Conservation (phyloP, 2,329 filamentous ascomycete species). For the Cordyceps pruinosa region DNA sequence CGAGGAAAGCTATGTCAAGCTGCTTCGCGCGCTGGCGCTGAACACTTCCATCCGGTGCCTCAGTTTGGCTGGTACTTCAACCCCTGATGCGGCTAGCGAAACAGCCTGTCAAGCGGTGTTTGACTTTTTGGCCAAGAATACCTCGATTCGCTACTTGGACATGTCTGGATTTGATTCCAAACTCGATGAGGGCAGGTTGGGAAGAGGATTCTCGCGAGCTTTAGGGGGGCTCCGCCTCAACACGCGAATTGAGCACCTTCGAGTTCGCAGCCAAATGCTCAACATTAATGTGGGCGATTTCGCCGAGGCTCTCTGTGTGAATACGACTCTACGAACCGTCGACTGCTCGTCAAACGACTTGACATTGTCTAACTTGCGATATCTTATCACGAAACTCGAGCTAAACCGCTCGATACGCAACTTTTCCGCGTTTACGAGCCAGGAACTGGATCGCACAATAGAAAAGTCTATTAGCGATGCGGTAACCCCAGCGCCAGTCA, state of each 20-base stretch:
- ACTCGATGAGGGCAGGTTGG: conserved; percentile 50
- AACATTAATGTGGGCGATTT: conserved; percentile 47
- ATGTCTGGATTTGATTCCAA: conserved; percentile 51
- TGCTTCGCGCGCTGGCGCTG: conserved; percentile 43
- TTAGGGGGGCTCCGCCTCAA: conserved; percentile 42
- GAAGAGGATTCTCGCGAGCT: conserved; percentile 44
- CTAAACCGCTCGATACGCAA: conserved; percentile 37
- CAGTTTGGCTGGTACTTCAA: conserved; percentile 48
- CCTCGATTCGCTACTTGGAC: conserved; percentile 45
- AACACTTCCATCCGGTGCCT: conserved; percentile 45
- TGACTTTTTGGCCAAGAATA: conserved; percentile 45
- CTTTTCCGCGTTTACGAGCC: conserved; percentile 35
- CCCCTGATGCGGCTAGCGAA: conserved; percentile 37
- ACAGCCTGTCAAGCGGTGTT: conserved; percentile 43
- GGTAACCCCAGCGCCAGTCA: conserved; percentile 19
- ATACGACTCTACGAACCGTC: conserved; percentile 42
- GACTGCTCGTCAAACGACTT: conserved; percentile 51
- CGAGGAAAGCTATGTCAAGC: conserved; percentile 44
- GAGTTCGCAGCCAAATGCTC: conserved; percentile 50
- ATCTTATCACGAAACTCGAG: conserved; percentile 38
- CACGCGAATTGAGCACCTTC: conserved; percentile 40
- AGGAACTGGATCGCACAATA: conserved; percentile 29
- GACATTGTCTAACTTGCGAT: conserved; percentile 43
- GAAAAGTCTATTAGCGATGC: conserved; percentile 27
- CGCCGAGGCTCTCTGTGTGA: conserved; percentile 42